These are phyloP conservation scores for Salvia splendens DNA, from an alignment of 257 asterid species.

Conservation along the genomic window DNA sequence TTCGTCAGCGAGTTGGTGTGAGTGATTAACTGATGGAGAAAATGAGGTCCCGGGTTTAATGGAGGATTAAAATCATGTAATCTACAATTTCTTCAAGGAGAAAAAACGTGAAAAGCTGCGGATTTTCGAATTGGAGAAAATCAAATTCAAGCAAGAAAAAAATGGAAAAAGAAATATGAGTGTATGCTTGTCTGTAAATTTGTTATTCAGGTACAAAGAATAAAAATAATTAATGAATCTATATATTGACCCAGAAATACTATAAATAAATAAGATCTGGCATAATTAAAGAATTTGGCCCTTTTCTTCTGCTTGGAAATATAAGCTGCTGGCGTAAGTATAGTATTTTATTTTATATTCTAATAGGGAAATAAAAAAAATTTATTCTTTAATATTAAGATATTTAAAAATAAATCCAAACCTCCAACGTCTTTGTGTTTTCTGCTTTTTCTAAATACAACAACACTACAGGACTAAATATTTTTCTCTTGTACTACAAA, in stretches of 20 bases:
- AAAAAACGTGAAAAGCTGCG: not conserved
- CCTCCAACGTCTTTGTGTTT: not conserved
- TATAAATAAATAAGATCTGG: too few species aligned
- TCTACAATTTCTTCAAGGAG: not conserved
- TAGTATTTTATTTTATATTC: not conserved
- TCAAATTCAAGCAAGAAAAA: not conserved
- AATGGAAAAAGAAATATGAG: not conserved
- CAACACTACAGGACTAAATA: too few species aligned
- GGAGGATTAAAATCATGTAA: not conserved
- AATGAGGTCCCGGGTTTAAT: conserved; percentile 21
- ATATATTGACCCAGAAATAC: not conserved
- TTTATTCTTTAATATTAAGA: not conserved
- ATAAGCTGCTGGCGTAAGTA: conserved; percentile 13
- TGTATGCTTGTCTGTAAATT: conserved; percentile 27
- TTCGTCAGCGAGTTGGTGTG: conserved; percentile 28
- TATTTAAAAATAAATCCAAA: not conserved
- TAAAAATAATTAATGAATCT: not conserved
- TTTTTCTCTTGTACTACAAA: too few species aligned
- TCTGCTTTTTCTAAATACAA: not conserved
- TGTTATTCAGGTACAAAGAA: not conserved
- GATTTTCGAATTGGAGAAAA: not conserved
- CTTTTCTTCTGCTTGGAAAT: conserved; percentile 13
- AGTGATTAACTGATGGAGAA: conserved; percentile 12
- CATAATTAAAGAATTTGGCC: not conserved
- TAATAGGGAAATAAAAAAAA: not conserved